Evolutionary conservation across 2,329 filamentous ascomycete genomes (phyloP).

Genomic region (Lasiodiplodia hormozganensis): DNA sequence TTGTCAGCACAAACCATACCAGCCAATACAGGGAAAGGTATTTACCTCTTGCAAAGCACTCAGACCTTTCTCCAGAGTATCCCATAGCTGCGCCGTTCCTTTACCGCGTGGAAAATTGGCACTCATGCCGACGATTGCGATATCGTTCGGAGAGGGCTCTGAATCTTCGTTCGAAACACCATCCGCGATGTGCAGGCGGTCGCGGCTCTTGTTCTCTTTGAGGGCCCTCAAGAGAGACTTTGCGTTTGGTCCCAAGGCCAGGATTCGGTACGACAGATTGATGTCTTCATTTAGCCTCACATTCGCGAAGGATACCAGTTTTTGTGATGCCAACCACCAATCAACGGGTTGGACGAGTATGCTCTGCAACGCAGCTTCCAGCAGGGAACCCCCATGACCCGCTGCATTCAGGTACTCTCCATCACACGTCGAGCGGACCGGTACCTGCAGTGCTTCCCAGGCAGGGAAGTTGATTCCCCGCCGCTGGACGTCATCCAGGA

Average conservation of each 20-base stretch:
- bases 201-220: background rate
- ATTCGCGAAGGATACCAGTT: background rate
- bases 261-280: background rate
- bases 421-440: background rate
- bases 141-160: background rate
- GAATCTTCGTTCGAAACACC: too few relatives aligned
- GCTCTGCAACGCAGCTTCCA: background rate
- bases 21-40: too few relatives aligned
- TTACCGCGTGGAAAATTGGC: background rate
- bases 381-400: background rate
- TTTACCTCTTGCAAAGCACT: background rate
- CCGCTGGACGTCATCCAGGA: background rate
- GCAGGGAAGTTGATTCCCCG: background rate
- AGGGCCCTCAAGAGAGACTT: background rate
- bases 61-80: background rate
- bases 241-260: background rate
- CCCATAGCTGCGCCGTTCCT: background rate
- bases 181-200: background rate
- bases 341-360: background rate
- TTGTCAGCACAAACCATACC: background rate
- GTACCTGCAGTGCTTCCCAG: background rate
- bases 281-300: background rate
- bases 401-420: background rate
- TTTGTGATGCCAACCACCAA: background rate
- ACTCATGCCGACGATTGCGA: constrained; percentile 15